Evolutionary conservation across 345 rosid genomes (phyloP), one percentile per base, ranked within the genome.

Genomic region (Lepidium aucheri): DNA sequence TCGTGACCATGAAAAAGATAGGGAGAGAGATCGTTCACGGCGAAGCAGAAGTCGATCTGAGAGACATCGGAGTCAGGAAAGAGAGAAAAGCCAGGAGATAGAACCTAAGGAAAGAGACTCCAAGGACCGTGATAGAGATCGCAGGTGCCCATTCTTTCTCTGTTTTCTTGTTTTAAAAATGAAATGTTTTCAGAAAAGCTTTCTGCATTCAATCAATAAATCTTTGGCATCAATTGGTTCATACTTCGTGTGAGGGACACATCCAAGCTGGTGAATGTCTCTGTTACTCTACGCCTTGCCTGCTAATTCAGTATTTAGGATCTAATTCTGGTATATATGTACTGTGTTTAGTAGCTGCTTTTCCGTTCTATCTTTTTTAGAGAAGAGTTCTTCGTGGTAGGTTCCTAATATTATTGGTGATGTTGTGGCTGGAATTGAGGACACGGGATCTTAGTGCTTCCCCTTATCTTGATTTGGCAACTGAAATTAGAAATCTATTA

Each of bases 41-140:
- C 68, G 88, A 62, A 86, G 89, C 65, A 62, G 83, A 62, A 86
- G 94, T 63, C 80, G 60, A 46, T 74, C 88, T 5, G 94, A 82
- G 72, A 73, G 83, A 83, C 87, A 47, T 62, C 82, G 39, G 69
- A 81, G 83, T 67, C 81, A 76, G 60, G 95, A 86, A 63, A 70
- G 56, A 74, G 97, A 85, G 62, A 49, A 68, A 59, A 84, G 70
- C 69, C 88, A 72, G 75, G 84, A 73, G 70, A 80, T 79, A 53
- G 76, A 72, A 65, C 24, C 18, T 42, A 84, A 60, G 60, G 94
- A 84, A 73, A 84, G 78, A 78, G 90, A 80, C 22, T 30, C 70
- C 38, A 80, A 78, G 75, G 92, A 86, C 42, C 84, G 81, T 3
- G 94, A 85, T 20, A 81, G 85, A 82, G 94, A 84, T 60, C 84